Base-by-base conservation (phyloP, 2,329 filamentous ascomycete species). In the Fusarium staphyleae region DNA sequence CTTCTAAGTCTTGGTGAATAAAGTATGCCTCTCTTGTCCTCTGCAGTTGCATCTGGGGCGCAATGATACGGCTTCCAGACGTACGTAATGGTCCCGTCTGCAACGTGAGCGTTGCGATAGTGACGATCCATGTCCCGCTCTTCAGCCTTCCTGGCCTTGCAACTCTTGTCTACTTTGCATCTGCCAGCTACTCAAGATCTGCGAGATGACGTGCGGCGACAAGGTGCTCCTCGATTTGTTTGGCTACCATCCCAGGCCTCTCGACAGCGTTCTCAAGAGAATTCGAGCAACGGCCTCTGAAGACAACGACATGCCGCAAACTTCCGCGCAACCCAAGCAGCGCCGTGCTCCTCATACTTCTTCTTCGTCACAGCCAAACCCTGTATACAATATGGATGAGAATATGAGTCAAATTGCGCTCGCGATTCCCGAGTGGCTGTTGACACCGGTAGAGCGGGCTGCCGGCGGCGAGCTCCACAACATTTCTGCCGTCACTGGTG, bases 401-500 rank as follows among this genome's bases (percentile, higher is more conserved):
- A n/a, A n/a, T n/a, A n/a, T n/a, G n/a, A n/a, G n/a, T n/a, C n/a
- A n/a, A n/a, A n/a, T n/a, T n/a, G n/a, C n/a, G n/a, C n/a, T n/a
- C n/a, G n/a, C n/a, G n/a, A n/a, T n/a, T n/a, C n/a, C n/a, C n/a
- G n/a, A n/a, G n/a, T n/a, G n/a, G n/a, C n/a, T n/a, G n/a, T n/a
- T n/a, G n/a, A n/a, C n/a, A n/a, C n/a, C n/a, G n/a, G 80, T 91
- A 35, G 84, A 87, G 28, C 86, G 96, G 54, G 89, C 91, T 29
- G 87, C 85, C 40, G 90, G 91, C 22, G 90, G 87, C 47, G 96
- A 99, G 72, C 77, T 99, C 54, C 95, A 99, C 77, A 98, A 97
- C 70, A 90, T 96, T 49, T 89, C 93, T 26, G 88, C 93, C 19
- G 77, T 96, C 49, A 89, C 87, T 1, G 96, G 95, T 24, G 96